A percentile compares a stretch with the other conserved stretches of the same genome.
Conservation (phyloP, 2,329 filamentous ascomycete species). For the Stagonosporopsis vannaccii region DNA sequence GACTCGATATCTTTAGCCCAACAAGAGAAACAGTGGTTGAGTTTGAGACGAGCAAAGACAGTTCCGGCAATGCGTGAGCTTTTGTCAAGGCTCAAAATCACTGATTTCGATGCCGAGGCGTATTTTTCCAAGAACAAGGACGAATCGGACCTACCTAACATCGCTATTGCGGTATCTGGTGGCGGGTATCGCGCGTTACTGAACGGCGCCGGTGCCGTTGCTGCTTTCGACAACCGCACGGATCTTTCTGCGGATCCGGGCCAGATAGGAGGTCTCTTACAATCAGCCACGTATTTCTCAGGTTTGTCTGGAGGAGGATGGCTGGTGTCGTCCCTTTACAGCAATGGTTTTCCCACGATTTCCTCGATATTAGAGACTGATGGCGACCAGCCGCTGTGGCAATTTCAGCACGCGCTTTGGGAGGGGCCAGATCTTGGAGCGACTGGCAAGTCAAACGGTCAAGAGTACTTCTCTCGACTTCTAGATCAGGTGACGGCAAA, state of each 20-base stretch:
- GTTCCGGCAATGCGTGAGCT: background rate
- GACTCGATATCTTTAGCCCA: background rate
- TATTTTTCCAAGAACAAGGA: background rate
- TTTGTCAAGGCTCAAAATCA: background rate
- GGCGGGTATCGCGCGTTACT: background rate
- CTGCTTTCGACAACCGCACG: background rate
- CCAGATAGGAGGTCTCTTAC: background rate
- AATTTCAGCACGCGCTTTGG: background rate
- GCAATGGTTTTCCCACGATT: background rate
- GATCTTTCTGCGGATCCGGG: background rate
- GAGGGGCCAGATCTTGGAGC: background rate
- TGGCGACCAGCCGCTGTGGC: background rate
- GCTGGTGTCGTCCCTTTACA: background rate
- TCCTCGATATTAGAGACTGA: background rate
- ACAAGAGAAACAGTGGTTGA: background rate
- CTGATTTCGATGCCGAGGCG: background rate
- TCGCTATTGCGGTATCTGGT: background rate
- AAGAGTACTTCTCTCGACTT: background rate
- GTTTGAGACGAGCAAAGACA: background rate
- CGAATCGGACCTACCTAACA: background rate
- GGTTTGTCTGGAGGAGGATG: background rate
- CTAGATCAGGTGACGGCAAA: background rate
- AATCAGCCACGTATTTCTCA: background rate
- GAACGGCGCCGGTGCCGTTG: background rate
- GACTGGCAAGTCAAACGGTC: background rate